Base-by-base conservation (phyloP, 2,329 filamentous ascomycete species). In the Alternaria burnsii region DNA sequence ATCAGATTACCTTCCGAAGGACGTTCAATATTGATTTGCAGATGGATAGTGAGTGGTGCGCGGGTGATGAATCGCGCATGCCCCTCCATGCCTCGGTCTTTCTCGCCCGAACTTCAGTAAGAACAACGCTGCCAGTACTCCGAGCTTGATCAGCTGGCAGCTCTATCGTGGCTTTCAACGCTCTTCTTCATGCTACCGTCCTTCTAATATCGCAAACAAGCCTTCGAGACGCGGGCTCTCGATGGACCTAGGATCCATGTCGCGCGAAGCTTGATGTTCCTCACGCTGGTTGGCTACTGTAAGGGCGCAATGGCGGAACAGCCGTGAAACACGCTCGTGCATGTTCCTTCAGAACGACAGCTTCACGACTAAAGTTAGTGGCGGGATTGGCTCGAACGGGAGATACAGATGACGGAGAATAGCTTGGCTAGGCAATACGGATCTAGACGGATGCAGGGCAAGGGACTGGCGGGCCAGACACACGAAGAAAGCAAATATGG, bases 241-340 rank as follows among this genome's bases (percentile, higher is more conserved):
- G 26, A 59, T 46, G 47, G 41, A 6, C 56, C 50, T 34, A 34
- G 47, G 26, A 16, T 53, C 18, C 30, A 52, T 59, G 62, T 59
- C 54, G 36, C 40, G 53, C 38, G 48, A 63, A 58, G 66, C 60
- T 67, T 71, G 59, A 59, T 53, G 54, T 65, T 65, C 57, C 63
- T 65, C 52, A 59, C 46, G 54, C 64, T 65, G 53, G 63, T 56
- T 64, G 61, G 51, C 51, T 52, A 59, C 50, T 61, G 48, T 48
- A 34, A 44, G 32, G 58, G 58, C 36, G 36, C 32, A 14, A 57
- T 55, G 62, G 67, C 62, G 66, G 58, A 61, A 68, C 60, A 61
- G 42, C 46, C 57, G 51, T 70, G 69, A 71, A 66, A 71, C 69
- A 62, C 47, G 59, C 50, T 59, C 47, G 44, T 55, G 55, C 56